Evolutionary conservation across 306 rosid genomes (phyloP), one percentile per base, ranked within the genome.

Genomic region (Biancaea sappan): DNA sequence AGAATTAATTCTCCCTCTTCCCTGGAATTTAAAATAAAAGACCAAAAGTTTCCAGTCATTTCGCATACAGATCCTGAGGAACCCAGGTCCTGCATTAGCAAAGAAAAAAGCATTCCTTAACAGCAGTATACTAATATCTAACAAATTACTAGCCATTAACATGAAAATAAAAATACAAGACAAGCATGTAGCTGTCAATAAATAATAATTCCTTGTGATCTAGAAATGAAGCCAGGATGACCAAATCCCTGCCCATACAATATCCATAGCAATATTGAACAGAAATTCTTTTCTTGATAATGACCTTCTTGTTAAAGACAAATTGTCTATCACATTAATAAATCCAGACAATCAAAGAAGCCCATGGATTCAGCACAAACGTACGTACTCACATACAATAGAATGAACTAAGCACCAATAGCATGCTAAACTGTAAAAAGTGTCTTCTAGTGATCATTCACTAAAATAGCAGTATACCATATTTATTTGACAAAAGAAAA

Each of bases 1-100:
- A 24, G 32, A 53, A 10, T 14, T 12, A 22, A 2, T 21, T 22
- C 28, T 10, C 60, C 31, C 60, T 53, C 60, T 10, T 53, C 16
- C 16, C 60, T 24, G 32, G 32, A 10, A 53, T 53, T 24, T 53
- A 24, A 53, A 53, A 53, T 53, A 22, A 22, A 53, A 53, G 15
- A 21, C 60, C 32, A 22, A 22, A 19, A 53, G 16, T 53, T 53
- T 3, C 32, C 32, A 24, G 2, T 22, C 60, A 53, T 53, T 32
- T 53, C 32, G 16, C 16, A 8, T 10, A 53, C 60, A 53, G 60
- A 53, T 53, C 60, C 60, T 22, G 60, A 53, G 60, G 32, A 24
- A 53, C 31, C 60, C 60, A 53, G 32, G 60, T 53, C 60, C 32
- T 22, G 60, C 32, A 53, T 53, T 53, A 53, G 31, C 60, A 53